Percentiles rank a stretch among this genome's conserved stretches.
Evolutionary conservation across 257 asterid genomes (phyloP).

Genomic region (Solanum ahanhuiri): DNA sequence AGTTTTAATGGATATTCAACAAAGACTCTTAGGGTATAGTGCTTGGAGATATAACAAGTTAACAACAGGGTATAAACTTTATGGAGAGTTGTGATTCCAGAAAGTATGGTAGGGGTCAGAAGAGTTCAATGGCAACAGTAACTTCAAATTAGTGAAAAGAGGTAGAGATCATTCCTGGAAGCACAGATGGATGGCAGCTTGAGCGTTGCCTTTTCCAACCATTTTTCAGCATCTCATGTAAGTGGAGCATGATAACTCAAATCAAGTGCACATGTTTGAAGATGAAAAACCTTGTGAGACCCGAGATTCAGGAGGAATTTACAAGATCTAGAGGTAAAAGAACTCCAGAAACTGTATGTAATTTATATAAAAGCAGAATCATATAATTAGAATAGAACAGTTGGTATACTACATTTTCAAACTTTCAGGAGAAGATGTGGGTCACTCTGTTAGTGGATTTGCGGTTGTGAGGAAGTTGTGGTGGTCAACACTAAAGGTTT

Average conservation of each 20-base stretch:
- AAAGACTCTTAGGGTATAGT: neutral
- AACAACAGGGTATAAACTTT: neutral
- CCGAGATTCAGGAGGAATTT: neutral
- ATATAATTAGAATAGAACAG: neutral
- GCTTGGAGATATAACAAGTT: neutral
- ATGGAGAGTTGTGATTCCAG: neutral
- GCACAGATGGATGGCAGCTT: neutral
- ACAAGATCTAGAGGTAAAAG: neutral
- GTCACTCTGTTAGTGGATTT: neutral
- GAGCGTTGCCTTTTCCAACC: neutral
- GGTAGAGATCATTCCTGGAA: neutral
- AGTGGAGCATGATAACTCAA: neutral
- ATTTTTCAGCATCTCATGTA: neutral
- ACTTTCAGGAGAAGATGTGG: neutral
- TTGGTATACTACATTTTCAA: neutral
- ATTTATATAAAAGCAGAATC: neutral
- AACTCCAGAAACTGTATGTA: neutral
- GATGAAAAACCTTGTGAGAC: neutral
- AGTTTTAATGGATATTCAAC: neutral
- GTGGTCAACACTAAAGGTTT: neutral
- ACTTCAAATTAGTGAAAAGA: neutral
- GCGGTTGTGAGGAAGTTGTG: neutral
- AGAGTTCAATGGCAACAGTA: neutral
- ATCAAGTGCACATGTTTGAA: neutral
- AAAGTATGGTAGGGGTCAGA: neutral